A percentile compares a stretch with the other conserved stretches of the same genome.
Evolutionary conservation across 192 early-diverging fungal species (phyloP).

Genomic region (Coemansia sp.): DNA sequence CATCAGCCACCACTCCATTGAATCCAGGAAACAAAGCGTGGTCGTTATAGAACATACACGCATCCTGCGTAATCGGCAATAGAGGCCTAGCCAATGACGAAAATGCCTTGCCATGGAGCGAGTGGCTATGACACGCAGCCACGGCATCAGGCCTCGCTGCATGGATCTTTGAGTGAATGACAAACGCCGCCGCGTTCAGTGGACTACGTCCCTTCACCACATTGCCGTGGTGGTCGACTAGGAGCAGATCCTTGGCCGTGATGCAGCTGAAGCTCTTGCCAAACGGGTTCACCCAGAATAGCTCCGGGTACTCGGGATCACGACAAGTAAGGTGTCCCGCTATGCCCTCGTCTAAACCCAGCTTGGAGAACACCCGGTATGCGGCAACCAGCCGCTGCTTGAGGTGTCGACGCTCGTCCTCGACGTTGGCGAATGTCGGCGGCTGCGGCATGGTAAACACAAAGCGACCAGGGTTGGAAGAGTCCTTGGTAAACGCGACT

Average conservation of each 20-base stretch:
- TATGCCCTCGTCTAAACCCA: slow-evolving; percentile 60
- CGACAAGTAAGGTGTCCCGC: slow-evolving; percentile 62
- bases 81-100: slow-evolving; percentile 48
- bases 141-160: slow-evolving; percentile 49
- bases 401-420: slow-evolving; percentile 56
- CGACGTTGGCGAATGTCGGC: slow-evolving; percentile 47
- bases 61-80: slow-evolving; percentile 60
- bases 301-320: slow-evolving; percentile 58
- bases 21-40: slow-evolving; percentile 57
- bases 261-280: slow-evolving; percentile 58
- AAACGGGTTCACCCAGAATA: slow-evolving; percentile 66
- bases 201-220: slow-evolving; percentile 52
- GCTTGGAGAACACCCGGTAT: slow-evolving; percentile 58
- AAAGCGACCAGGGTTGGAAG: slow-evolving; percentile 35
- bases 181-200: slow-evolving; percentile 62
- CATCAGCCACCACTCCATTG: slow-evolving; percentile 58
- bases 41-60: slow-evolving; percentile 59
- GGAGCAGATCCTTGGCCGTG: slow-evolving; percentile 56
- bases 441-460: slow-evolving; percentile 50
- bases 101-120: slow-evolving; percentile 62
- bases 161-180: slow-evolving; percentile 61
- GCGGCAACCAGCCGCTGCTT: slow-evolving; percentile 60
- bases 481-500: slow-evolving; percentile 37
- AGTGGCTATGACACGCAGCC: slow-evolving; percentile 61
- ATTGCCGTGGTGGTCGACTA: slow-evolving; percentile 56